Evolutionary conservation across 2,329 filamentous ascomycete species (phyloP).

Genomic region (Monosporascus sp.): DNA sequence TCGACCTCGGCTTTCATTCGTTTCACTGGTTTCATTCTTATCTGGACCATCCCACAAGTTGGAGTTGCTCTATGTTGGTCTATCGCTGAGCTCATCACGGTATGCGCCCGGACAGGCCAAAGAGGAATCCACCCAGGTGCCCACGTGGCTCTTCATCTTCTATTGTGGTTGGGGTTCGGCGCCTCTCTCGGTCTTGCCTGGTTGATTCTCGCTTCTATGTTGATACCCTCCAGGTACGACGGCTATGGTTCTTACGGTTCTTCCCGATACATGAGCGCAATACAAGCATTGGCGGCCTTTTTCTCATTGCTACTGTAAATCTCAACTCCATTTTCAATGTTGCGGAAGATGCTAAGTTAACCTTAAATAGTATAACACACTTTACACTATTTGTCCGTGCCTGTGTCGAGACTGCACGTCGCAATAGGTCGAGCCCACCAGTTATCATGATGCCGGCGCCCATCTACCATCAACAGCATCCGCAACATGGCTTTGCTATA

Average conservation of each 20-base stretch:
- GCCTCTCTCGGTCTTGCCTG: slow-evolving; percentile 10
- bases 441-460: too few relatives aligned
- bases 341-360: slow-evolving; percentile 7
- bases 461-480: too few relatives aligned
- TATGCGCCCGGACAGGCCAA: slow-evolving; percentile 7
- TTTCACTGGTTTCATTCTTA: slow-evolving; percentile 9
- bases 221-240: slow-evolving; percentile 5
- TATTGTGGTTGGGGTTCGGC: slow-evolving; percentile 17
- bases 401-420: slow-evolving; percentile 11
- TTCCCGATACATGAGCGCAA: slow-evolving; percentile 5
- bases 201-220: slow-evolving; percentile 7
- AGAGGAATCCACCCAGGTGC: slow-evolving; percentile 26
- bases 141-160: slow-evolving; percentile 17
- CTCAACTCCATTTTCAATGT: not conserved
- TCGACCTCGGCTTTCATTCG: slow-evolving; percentile 9
- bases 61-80: slow-evolving; percentile 17
- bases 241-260: not conserved
- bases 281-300: slow-evolving; percentile 14
- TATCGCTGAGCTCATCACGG: slow-evolving; percentile 15
- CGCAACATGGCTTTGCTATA: too few relatives aligned
- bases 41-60: slow-evolving; percentile 20
- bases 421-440: slow-evolving; percentile 1
- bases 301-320: slow-evolving; percentile 14
- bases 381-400: slow-evolving; percentile 19
- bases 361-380: slow-evolving; percentile 15